A percentile compares a stretch with the other conserved stretches of the same genome.
Evolutionary conservation across 192 early-diverging fungal genomes (phyloP).

Genomic region (Entomortierella chlamydospora): DNA sequence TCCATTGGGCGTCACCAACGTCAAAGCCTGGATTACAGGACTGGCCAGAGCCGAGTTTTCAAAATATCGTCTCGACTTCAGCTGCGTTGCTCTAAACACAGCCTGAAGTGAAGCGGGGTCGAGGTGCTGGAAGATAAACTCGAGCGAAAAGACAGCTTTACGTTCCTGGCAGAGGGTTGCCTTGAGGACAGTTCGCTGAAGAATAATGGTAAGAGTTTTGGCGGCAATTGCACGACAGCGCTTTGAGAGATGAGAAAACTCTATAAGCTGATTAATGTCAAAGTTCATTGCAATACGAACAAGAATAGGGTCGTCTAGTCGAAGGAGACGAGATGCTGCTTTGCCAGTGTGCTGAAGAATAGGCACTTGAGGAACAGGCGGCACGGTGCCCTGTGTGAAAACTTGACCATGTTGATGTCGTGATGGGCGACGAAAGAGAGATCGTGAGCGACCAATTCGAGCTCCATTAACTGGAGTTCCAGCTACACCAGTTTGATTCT

Average conservation of each 20-base stretch:
- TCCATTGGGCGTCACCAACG: conserved; percentile 42
- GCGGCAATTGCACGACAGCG: conserved; percentile 48
- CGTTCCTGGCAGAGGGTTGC: conserved; percentile 54
- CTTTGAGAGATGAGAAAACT: conserved; percentile 47
- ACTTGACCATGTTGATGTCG: conserved; percentile 30
- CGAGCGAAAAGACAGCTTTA: conserved; percentile 52
- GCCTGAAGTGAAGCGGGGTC: conserved; percentile 48
- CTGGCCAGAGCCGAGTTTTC: conserved; percentile 51
- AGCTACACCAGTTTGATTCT: conserved; percentile 1
- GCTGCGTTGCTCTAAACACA: conserved; percentile 48
- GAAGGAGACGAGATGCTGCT: conserved; percentile 36
- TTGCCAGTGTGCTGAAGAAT: conserved; percentile 48
- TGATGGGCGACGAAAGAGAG: conserved; percentile 44
- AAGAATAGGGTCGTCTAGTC: conserved; percentile 43
- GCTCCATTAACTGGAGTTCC: not conserved
- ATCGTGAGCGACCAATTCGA: conserved; percentile 30
- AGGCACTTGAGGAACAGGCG: conserved; percentile 40
- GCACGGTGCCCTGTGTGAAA: conserved; percentile 43
- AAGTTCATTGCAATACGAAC: conserved; percentile 40
- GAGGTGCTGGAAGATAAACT: conserved; percentile 53
- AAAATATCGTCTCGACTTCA: conserved; percentile 50
- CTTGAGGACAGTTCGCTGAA: conserved; percentile 51
- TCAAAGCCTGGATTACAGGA: conserved; percentile 49
- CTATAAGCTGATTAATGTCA: conserved; percentile 21
- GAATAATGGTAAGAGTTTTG: conserved; percentile 40